Percentiles rank a stretch among this genome's conserved stretches.
Conservation (phyloP, 1,139 yeast genomes). For the Meyerozyma smithsonii region DNA sequence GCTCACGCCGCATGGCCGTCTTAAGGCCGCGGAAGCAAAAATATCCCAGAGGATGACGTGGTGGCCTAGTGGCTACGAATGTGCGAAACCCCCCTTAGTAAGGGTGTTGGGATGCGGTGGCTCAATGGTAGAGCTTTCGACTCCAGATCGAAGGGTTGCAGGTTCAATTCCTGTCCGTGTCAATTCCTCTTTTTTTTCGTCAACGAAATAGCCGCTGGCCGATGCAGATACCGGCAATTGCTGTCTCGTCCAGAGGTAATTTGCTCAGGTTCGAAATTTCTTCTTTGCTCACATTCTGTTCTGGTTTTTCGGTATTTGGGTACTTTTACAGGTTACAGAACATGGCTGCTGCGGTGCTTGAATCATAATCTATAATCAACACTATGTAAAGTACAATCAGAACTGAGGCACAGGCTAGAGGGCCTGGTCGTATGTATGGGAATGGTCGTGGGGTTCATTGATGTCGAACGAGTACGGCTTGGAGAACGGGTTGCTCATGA, state of each 20-base stretch:
- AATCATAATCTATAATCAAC: background rate
- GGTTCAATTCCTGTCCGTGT: constrained; percentile 76
- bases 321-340: too few species aligned
- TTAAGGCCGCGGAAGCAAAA: background rate
- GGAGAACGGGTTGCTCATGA: background rate
- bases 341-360: too few species aligned
- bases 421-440: background rate
- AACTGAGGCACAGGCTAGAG: background rate
- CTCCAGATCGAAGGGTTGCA: constrained; percentile 74
- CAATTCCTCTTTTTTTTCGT: constrained; percentile 33
- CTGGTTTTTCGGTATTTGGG: too few species aligned
- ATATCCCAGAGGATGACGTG: constrained; percentile 3
- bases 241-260: too few species aligned
- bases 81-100: background rate
- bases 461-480: background rate
- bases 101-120: constrained; percentile 60
- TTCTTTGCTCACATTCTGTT: too few species aligned
- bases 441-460: background rate
- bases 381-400: background rate
- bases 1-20: background rate
- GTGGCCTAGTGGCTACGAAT: constrained; percentile 3
- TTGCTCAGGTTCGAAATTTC: too few species aligned
- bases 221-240: too few species aligned
- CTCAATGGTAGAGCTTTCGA: constrained; percentile 93
- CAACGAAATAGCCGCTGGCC: too few species aligned